A percentile compares a stretch with the other conserved stretches of the same genome.
Evolutionary conservation across 345 rosid species (phyloP).

Genomic region (Brassica cretica): DNA sequence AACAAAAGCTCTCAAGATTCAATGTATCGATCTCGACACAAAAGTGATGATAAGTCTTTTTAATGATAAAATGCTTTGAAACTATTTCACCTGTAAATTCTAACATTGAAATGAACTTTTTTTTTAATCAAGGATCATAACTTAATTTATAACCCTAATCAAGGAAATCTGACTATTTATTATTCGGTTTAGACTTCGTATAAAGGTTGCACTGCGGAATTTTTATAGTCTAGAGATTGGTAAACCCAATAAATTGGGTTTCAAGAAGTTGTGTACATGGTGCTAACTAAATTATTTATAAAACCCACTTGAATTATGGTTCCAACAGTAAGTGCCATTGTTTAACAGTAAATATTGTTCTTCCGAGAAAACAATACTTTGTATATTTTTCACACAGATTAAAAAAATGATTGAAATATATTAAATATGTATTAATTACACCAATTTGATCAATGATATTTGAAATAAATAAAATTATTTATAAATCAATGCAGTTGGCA

Average conservation of each 20-base stretch:
- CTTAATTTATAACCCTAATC: background rate
- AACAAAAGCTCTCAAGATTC: constrained; percentile 29
- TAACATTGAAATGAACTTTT: background rate
- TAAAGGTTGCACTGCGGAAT: background rate
- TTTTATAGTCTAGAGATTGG: background rate
- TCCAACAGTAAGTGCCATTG: no score
- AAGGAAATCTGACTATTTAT: background rate
- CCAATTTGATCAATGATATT: no score
- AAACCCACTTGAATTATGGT: no score
- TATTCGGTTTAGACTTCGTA: background rate
- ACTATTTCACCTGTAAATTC: background rate
- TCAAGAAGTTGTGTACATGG: background rate
- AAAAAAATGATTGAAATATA: no score
- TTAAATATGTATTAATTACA: no score
- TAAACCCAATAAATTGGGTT: background rate
- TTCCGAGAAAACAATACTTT: background rate
- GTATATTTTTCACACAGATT: no score
- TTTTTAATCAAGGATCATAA: background rate
- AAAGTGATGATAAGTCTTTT: constrained; percentile 1
- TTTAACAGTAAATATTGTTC: background rate
- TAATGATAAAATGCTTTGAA: constrained; percentile 5
- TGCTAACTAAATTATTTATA: background rate
- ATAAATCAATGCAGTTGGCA: no score
- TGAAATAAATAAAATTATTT: no score
- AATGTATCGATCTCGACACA: constrained; percentile 25